These are phyloP conservation scores for Cyclanthera cordifolia DNA, from an alignment of 306 rosid species.

Conservation along the genomic window DNA sequence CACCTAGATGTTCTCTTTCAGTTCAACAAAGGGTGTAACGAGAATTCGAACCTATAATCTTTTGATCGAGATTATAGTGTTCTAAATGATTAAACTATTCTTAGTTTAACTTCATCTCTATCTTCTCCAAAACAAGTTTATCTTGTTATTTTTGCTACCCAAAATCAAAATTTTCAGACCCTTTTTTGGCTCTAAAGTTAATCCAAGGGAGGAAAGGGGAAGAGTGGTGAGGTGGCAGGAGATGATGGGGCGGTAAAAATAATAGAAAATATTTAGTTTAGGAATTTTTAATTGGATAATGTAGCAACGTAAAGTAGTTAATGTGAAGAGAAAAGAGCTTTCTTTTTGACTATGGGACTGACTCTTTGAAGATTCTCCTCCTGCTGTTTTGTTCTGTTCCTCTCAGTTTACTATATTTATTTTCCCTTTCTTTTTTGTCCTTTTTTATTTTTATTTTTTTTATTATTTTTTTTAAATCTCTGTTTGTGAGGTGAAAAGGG, in stretches of 20 bases:
- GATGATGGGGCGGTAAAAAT: slow-evolving; percentile 14
- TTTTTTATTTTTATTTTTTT: too few species aligned
- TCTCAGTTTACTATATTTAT: background rate
- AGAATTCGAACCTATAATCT: background rate
- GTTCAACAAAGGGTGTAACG: background rate
- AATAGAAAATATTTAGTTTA: background rate
- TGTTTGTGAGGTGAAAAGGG: background rate
- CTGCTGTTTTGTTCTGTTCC: background rate
- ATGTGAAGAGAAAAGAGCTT: slow-evolving; percentile 5
- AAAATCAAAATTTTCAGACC: background rate
- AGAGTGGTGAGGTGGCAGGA: slow-evolving; percentile 16
- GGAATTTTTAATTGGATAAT: slow-evolving; percentile 5
- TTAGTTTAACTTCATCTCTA: background rate
- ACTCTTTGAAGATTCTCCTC: background rate
- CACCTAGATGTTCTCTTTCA: background rate
- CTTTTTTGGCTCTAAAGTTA: background rate
- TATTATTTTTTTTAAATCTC: background rate
- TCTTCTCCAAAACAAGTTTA: background rate
- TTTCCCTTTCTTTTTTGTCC: background rate
- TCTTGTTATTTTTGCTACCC: background rate
- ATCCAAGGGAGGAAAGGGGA: background rate
- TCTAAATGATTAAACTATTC: background rate
- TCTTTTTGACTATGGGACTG: slow-evolving; percentile 10
- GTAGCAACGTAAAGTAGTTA: background rate
- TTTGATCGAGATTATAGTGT: background rate